phyloP scores from a whole-genome alignment of 2,329 filamentous ascomycete genomes.

The Monilinia laxa region DNA sequence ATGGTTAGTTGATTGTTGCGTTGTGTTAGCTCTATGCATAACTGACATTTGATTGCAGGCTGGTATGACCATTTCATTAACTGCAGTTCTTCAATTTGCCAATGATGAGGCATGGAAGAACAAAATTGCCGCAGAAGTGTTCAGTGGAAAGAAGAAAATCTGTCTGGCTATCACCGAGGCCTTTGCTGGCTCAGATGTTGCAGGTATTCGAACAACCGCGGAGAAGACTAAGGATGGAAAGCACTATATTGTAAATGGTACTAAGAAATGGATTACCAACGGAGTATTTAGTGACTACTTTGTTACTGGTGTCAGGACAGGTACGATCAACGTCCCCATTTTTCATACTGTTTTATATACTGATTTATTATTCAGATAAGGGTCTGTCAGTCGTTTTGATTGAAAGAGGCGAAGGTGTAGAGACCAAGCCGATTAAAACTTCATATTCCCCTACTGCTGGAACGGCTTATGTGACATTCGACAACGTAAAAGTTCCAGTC shows the following conservation, averaged over 20 bases:
- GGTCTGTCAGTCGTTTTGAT: constrained; percentile 77
- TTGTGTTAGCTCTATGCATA: not conserved
- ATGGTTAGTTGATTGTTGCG: constrained; percentile 59
- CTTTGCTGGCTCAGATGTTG: constrained; percentile 81
- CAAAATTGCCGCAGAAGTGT: constrained; percentile 67
- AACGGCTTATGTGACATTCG: constrained; percentile 63
- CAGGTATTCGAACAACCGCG: constrained; percentile 75
- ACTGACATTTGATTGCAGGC: constrained; percentile 13
- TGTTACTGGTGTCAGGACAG: constrained; percentile 73
- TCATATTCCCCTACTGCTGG: constrained; percentile 72
- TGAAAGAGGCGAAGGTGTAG: constrained; percentile 69
- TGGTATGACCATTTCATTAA: constrained; percentile 70
- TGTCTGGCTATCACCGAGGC: constrained; percentile 86
- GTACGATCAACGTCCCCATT: constrained; percentile 14
- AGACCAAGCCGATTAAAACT: constrained; percentile 77
- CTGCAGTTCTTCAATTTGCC: constrained; percentile 77
- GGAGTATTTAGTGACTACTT: constrained; percentile 82
- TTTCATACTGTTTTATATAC: not conserved
- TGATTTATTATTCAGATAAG: constrained; percentile 50
- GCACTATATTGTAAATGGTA: constrained; percentile 70
- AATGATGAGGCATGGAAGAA: constrained; percentile 65
- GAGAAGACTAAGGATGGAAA: constrained; percentile 71
- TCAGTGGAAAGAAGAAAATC: constrained; percentile 83
- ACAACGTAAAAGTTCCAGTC: constrained; percentile 82
- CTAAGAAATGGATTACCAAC: constrained; percentile 86